These are phyloP conservation scores for Mucor velutinosus DNA, from an alignment of 371 early-diverging fungal species.

Conservation along the genomic window DNA sequence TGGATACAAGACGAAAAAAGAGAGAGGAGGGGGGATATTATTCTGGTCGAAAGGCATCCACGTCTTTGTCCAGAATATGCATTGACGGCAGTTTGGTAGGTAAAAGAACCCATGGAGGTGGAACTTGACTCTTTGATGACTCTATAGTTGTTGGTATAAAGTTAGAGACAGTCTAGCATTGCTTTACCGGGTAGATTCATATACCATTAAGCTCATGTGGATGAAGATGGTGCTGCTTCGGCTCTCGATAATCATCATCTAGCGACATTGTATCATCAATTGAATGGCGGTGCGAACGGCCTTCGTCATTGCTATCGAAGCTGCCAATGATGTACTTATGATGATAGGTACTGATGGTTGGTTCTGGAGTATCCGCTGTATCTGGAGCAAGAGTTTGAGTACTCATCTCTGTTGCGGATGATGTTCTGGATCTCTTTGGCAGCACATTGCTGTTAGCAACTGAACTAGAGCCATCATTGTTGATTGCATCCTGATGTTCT, in stretches of 20 bases:
- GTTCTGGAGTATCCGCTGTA: not conserved
- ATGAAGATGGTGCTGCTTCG: not conserved
- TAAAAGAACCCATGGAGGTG: slow-evolving; percentile 13
- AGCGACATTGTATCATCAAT: not conserved
- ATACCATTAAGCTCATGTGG: not conserved
- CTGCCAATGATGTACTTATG: not conserved
- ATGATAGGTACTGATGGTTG: not conserved
- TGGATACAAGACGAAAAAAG: not conserved
- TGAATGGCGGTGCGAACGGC: not conserved
- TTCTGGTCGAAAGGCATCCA: slow-evolving; percentile 5
- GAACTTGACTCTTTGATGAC: slow-evolving; percentile 1
- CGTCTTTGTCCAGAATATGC: slow-evolving; percentile 14
- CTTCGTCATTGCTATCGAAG: not conserved
- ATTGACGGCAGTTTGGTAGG: slow-evolving; percentile 18
- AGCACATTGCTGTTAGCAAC: not conserved
- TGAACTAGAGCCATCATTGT: not conserved
- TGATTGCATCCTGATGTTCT: slow-evolving; percentile 17
- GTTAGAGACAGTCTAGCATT: not conserved
- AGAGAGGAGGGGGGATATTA: not conserved
- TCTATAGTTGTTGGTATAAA: not conserved
- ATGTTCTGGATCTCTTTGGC: not conserved
- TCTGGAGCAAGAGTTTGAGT: not conserved
- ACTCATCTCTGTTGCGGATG: not conserved
- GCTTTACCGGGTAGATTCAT: not conserved
- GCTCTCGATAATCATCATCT: not conserved